Evolutionary conservation across 2,329 filamentous ascomycete species (phyloP), one percentile per base, ranked within the genome.

Genomic region (Colletotrichum shisoi): DNA sequence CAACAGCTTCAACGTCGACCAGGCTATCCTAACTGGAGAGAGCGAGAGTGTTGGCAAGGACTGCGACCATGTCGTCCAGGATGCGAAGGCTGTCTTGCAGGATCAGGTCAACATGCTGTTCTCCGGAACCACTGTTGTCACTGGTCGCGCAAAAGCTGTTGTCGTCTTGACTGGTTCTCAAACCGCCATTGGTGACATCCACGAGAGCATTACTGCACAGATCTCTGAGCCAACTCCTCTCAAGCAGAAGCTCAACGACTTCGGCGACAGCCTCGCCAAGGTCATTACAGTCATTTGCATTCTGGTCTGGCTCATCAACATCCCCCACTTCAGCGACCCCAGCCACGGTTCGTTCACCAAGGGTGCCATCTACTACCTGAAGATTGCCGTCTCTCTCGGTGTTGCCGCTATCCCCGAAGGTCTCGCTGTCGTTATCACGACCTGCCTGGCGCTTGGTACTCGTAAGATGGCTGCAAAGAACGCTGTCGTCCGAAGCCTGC

Each of bases 391-490:
- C 48, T 99, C 95, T 57, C 91, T 99, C 44, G 96, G 95, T 79
- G 95, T 99, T 48, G 95, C 95, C 53, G 95, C 96, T 71, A 99
- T 99, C 75, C 95, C 95, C 0, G 95, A 99, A 81, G 95, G 96
- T 78, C 86, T 99, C 52, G 95, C 95, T 39, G 95, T 98, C 60
- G 96, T 99, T 71, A 99, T 99, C 72, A 99, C 95, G n/a, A 98
- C 95, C 37, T 99, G 95, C 79, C 83, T 99, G 69, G 95, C 95
- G 70, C 86, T 99, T 39, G 95, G 96, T 72, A 99, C 96, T 4
- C 89, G 95, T 71, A 98, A 97, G 82, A 99, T 99, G 96, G 96
- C 95, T 21, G 92, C 93, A 67, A 98, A 97, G 84, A 98, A 98
- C 75, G 95, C 95, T 8, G 94, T 99, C 44, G 96, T 99, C 66